Evolutionary conservation across 1,284 basidiomycete species (phyloP).

Genomic region (Calocybe gambosa): DNA sequence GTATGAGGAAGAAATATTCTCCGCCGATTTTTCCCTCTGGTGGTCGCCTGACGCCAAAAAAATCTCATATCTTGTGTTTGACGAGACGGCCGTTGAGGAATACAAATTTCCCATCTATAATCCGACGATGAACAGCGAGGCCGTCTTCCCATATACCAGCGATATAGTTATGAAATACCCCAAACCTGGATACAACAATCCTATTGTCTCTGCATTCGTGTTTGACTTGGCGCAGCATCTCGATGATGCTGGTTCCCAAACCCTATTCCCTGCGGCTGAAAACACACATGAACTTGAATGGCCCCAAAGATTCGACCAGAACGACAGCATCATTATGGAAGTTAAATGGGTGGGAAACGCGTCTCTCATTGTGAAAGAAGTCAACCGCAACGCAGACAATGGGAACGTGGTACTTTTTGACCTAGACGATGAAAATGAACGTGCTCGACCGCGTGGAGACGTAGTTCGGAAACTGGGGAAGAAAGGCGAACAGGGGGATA

Average conservation of each 20-base stretch:
- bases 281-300: constrained; percentile 61
- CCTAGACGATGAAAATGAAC: constrained; percentile 28
- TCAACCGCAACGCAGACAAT: constrained; percentile 74
- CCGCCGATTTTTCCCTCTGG: constrained; percentile 75
- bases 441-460: constrained; percentile 33
- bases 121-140: constrained; percentile 60
- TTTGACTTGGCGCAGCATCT: constrained; percentile 62
- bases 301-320: constrained; percentile 47
- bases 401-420: constrained; percentile 79
- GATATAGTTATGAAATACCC: constrained; percentile 84
- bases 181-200: constrained; percentile 90
- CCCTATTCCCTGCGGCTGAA: constrained; percentile 31
- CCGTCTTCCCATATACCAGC: constrained; percentile 74
- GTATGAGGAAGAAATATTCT: constrained; percentile 92
- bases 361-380: constrained; percentile 81
- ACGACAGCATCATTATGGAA: constrained; percentile 75
- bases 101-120: constrained; percentile 92
- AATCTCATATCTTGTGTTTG: constrained; percentile 80
- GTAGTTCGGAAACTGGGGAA: constrained; percentile 74
- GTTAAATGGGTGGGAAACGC: constrained; percentile 81
- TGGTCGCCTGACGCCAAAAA: constrained; percentile 83
- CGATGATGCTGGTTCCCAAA: constrained; percentile 25
- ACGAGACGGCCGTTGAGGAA: constrained; percentile 84
- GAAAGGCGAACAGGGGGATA: constrained; percentile 79
- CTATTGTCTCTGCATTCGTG: constrained; percentile 78